A percentile compares a stretch with the other conserved stretches of the same genome.
phyloP scores from a whole-genome alignment of 371 early-diverging fungal genomes.

The Chytridium lagenaria region DNA sequence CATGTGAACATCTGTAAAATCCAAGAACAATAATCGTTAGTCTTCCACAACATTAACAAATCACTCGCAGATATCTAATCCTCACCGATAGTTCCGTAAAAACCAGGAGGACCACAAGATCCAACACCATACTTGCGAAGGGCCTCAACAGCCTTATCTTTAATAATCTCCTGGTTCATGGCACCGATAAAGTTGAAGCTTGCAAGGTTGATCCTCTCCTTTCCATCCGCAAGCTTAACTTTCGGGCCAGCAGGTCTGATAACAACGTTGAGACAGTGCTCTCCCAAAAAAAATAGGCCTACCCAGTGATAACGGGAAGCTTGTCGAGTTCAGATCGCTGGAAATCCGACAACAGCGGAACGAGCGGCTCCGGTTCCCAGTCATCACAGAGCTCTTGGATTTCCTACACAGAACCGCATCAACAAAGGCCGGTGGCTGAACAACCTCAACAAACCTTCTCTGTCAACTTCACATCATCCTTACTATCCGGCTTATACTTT shows the following conservation, averaged over 20 bases:
- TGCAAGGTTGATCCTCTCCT: constrained; percentile 77
- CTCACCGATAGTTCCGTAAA: constrained; percentile 95
- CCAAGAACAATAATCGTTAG: neutral
- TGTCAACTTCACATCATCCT: constrained; percentile 79
- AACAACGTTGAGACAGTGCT: neutral
- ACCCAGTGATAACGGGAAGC: constrained; percentile 78
- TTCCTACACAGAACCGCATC: constrained; percentile 63
- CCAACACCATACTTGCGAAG: constrained; percentile 98
- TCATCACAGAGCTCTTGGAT: constrained; percentile 93
- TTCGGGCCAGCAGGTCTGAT: constrained; percentile 47
- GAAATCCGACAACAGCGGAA: constrained; percentile 74
- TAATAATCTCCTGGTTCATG: constrained; percentile 73
- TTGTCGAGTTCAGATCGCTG: constrained; percentile 81
- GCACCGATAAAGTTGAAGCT: constrained; percentile 89
- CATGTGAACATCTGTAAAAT: constrained; percentile 87
- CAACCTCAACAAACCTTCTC: constrained; percentile 68
- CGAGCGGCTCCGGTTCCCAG: constrained; percentile 96
- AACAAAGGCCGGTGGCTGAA: neutral
- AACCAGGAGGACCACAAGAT: constrained; percentile 99
- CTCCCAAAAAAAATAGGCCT: constrained; percentile 22
- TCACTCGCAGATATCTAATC: neutral
- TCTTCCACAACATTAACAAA: neutral
- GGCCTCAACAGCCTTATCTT: constrained; percentile 85
- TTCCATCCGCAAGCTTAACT: constrained; percentile 51
- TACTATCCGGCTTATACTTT: constrained; percentile 81